phyloP scores from a whole-genome alignment of 495 filamentous ascomycete genomes.

The Articulospora tetracladia region DNA sequence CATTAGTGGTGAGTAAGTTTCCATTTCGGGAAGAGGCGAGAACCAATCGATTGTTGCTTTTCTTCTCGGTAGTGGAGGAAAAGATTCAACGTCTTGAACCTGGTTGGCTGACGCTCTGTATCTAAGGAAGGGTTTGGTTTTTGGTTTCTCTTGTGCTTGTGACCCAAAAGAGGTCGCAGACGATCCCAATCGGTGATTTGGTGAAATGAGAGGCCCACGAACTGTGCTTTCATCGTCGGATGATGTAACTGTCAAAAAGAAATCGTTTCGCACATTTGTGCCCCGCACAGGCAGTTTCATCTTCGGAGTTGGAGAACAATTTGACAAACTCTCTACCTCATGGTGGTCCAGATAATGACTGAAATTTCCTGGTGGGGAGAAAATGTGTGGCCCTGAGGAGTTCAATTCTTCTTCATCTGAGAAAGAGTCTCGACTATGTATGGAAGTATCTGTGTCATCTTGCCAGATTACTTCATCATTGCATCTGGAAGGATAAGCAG shows the following conservation, averaged over 20 bases:
- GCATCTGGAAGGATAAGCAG: slow-evolving; percentile 6
- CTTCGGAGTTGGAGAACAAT: not conserved
- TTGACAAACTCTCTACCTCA: slow-evolving; percentile 3
- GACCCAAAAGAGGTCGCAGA: not conserved
- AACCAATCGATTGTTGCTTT: slow-evolving; percentile 19
- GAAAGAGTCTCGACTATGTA: not conserved
- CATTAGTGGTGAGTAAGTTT: not conserved
- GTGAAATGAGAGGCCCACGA: not conserved
- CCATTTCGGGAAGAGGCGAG: slow-evolving; percentile 20
- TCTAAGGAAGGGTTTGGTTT: not conserved
- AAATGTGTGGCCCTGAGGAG: not conserved
- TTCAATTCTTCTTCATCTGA: slow-evolving; percentile 4
- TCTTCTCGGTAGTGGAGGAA: slow-evolving; percentile 15
- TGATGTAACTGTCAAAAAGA: not conserved
- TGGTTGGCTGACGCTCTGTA: not conserved
- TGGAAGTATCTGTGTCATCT: not conserved
- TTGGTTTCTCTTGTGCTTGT: not conserved
- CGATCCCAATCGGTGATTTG: not conserved
- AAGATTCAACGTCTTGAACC: slow-evolving; percentile 18
- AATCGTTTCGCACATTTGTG: not conserved
- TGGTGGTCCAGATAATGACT: not conserved
- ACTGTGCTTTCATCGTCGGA: slow-evolving; percentile 1
- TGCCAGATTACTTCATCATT: slow-evolving; percentile 21
- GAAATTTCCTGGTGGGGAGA: not conserved
- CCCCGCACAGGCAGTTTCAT: not conserved